Percentiles rank a stretch among this genome's conserved stretches.
phyloP scores from a whole-genome alignment of 2,329 filamentous ascomycete species.

The Ophiostoma ips region DNA sequence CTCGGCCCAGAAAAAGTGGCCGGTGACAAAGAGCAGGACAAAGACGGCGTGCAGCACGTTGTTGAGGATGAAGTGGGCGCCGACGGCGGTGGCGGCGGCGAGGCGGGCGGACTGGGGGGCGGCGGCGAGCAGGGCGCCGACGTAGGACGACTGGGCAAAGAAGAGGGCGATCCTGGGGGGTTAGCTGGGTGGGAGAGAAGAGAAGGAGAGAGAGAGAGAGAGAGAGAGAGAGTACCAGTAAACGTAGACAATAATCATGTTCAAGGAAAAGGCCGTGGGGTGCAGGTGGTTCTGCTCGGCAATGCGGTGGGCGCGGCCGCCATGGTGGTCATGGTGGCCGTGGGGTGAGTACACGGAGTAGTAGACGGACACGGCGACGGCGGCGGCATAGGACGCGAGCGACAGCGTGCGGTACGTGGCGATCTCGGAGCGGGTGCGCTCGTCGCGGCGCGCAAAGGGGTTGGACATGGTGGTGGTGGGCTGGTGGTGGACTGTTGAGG shows the following conservation, averaged over 20 bases:
- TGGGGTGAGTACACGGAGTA: conserved; percentile 53
- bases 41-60: conserved; percentile 74
- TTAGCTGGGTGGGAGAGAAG: conserved; percentile 1
- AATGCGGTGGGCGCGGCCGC: conserved; percentile 51
- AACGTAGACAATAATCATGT: conserved; percentile 47
- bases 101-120: conserved; percentile 40
- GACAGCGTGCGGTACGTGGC: conserved; percentile 64
- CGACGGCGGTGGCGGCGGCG: conserved; percentile 60
- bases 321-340: conserved; percentile 43
- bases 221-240: conserved; percentile 51
- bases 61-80: conserved; percentile 72
- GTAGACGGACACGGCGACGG: conserved; percentile 58
- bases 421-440: conserved; percentile 46
- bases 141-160: conserved; percentile 61
- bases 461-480: conserved; percentile 30
- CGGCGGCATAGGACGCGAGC: conserved; percentile 58
- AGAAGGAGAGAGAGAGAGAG: neutral
- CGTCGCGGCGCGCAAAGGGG: conserved; percentile 59
- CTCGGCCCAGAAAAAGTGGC: conserved; percentile 62
- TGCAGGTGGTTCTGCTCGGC: conserved; percentile 59
- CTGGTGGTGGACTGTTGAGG: neutral
- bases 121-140: conserved; percentile 60
- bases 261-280: conserved; percentile 62
- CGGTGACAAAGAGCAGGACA: conserved; percentile 68
- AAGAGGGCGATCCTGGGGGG: conserved; percentile 52